Evolutionary conservation across 371 early-diverging fungal species (phyloP), one percentile per base, ranked within the genome.

Genomic region (Lichtheimia ornata): DNA sequence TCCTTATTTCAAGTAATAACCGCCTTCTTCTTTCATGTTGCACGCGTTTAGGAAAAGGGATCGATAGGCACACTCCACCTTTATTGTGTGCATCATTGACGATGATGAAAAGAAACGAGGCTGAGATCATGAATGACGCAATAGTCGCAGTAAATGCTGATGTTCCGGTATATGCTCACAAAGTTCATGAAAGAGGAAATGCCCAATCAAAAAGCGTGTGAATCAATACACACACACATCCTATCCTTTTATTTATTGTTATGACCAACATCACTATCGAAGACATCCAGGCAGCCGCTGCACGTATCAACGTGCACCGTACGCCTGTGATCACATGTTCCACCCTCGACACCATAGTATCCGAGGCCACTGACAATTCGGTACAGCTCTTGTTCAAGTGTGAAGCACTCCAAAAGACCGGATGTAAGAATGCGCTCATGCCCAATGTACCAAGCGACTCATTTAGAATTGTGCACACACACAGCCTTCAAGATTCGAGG

Each of bases 401-500:
- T 59, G 87, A 86, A 70, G 62, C 76, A 58, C 55, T 85, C 41
- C 85, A 85, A 65, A 80, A 77, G 58, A 75, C 81, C n/a, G 85
- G 84, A 42, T 74, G 81, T 80, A 73, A 63, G 77, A 42, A 41
- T 15, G 40, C 27, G 7, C 6, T 13, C 30, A 49, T 13, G 9
- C 13, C 2, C 17, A 41, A 14, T 30, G 28, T 15, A 14, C 5
- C 14, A 28, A 55, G 14, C 20, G 11, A 14, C 17, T 45, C 15
- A 35, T 13, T 13, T 12, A 24, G 24, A 54, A 58, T 35, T 71
- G 56, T 56, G 22, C 1, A 22, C 22, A 22, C 22, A 22, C 22
- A 44, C 59, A 80, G 81, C 87, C 2, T 87, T 87, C 65, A 87
- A 87, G 59, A 71, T 73, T 59, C 77, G 87, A 45, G 87, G 87